These are phyloP conservation scores for Polyrhizophydium stewartii DNA, from an alignment of 371 early-diverging fungal genomes.

Conservation along the genomic window DNA sequence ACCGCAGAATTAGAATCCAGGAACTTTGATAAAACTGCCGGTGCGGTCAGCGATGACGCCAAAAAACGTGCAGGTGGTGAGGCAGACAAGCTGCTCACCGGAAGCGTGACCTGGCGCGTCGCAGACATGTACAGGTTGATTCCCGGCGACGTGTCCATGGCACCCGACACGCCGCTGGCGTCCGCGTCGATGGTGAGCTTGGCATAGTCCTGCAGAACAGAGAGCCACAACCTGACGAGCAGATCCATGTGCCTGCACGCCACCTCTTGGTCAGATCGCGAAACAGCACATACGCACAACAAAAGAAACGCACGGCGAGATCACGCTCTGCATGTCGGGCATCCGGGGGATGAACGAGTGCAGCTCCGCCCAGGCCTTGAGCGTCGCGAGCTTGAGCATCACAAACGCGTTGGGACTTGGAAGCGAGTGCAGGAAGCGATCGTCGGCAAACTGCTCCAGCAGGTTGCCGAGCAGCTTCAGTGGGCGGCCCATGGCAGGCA, in stretches of 20 bases:
- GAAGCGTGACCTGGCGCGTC: conserved; percentile 53
- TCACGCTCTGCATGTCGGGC: conserved; percentile 51
- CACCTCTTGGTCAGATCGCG: neutral
- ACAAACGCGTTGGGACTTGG: conserved; percentile 57
- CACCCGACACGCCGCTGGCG: conserved; percentile 5
- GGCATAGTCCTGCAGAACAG: conserved; percentile 25
- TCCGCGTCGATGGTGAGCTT: conserved; percentile 31
- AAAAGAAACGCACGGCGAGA: conserved; percentile 52
- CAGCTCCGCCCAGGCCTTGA: conserved; percentile 81
- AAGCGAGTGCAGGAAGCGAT: neutral
- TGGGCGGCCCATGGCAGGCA: conserved; percentile 69
- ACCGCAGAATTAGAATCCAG: conserved; percentile 30
- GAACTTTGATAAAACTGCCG: conserved; percentile 30
- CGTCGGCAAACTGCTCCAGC: conserved; percentile 60
- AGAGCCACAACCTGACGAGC: conserved; percentile 31
- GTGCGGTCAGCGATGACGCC: too few species aligned
- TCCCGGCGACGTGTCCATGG: conserved; percentile 5
- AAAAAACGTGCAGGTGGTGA: too few species aligned
- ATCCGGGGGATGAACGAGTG: conserved; percentile 59
- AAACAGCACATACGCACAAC: neutral
- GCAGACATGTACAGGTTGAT: conserved; percentile 38
- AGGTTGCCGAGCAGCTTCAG: conserved; percentile 65
- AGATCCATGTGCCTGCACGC: conserved; percentile 15
- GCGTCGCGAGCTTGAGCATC: conserved; percentile 73
- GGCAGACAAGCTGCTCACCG: conserved; percentile 30